Conservation (phyloP, 1,284 basidiomycete genomes). For the Clitocybe nebularis region DNA sequence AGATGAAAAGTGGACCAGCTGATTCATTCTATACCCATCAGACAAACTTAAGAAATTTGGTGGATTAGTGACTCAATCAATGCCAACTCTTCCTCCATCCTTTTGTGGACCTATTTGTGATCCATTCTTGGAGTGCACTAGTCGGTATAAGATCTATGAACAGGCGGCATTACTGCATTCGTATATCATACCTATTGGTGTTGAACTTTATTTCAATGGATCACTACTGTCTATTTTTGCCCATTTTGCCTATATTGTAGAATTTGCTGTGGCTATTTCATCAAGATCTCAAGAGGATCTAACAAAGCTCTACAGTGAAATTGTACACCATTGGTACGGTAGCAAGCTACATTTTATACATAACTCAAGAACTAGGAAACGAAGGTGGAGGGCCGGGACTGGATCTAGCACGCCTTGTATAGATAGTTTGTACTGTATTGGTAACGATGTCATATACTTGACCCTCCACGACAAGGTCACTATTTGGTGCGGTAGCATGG, state of each 20-base stretch:
- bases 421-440: slow-evolving; percentile 1
- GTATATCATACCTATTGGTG: slow-evolving; percentile 24
- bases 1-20: slow-evolving; percentile 15
- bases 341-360: not conserved
- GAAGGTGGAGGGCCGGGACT: not conserved
- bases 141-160: slow-evolving; percentile 27
- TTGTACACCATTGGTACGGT: too few relatives aligned
- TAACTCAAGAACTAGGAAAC: not conserved
- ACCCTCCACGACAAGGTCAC: slow-evolving; percentile 1
- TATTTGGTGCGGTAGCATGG: not conserved
- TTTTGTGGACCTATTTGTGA: slow-evolving; percentile 24
- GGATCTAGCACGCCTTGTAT: not conserved
- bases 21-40: slow-evolving; percentile 16
- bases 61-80: slow-evolving; percentile 14
- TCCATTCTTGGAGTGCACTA: slow-evolving; percentile 22
- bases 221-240: slow-evolving; percentile 21
- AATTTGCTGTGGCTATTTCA: too few relatives aligned
- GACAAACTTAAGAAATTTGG: slow-evolving; percentile 18
- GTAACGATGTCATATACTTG: slow-evolving; percentile 1
- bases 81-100: slow-evolving; percentile 22
- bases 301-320: too few relatives aligned
- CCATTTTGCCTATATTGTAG: slow-evolving; percentile 17
- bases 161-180: slow-evolving; percentile 28
- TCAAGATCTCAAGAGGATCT: too few relatives aligned
- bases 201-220: slow-evolving; percentile 19